Conservation (phyloP, 768 basidiomycete genomes). For the Panaeolus cyanescens region DNA sequence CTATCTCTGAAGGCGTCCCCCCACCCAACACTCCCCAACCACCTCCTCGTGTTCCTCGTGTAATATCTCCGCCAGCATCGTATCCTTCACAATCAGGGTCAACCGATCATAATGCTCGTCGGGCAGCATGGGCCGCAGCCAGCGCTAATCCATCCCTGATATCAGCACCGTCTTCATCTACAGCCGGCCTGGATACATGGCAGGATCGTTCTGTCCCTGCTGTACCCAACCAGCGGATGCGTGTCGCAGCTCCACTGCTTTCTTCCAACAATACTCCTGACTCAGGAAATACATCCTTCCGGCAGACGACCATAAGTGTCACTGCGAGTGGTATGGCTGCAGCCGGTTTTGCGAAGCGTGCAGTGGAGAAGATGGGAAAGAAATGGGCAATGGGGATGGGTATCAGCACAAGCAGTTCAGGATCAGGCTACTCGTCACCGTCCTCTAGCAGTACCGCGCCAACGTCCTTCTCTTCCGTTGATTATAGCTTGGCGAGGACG, state of each 20-base stretch:
- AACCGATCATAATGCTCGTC: slow-evolving; percentile 27
- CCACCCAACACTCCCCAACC: slow-evolving; percentile 24
- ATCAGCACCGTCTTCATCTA: slow-evolving; percentile 8
- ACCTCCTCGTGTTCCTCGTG: slow-evolving; percentile 12
- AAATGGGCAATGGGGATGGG: slow-evolving; percentile 52
- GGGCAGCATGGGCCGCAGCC: slow-evolving; percentile 46
- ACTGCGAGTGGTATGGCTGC: slow-evolving; percentile 69
- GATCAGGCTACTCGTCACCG: slow-evolving; percentile 44
- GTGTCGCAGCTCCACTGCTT: slow-evolving; percentile 17
- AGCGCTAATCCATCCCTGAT: slow-evolving; percentile 13
- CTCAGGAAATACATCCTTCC: slow-evolving; percentile 29
- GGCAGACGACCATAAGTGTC: slow-evolving; percentile 72
- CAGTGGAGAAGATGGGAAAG: slow-evolving; percentile 76
- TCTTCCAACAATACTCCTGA: slow-evolving; percentile 18
- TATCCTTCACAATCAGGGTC: slow-evolving; percentile 5
- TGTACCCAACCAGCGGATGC: slow-evolving; percentile 4
- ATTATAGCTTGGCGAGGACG: slow-evolving; percentile 36
- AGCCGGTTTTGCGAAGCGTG: slow-evolving; percentile 73
- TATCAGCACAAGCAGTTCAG: slow-evolving; percentile 30
- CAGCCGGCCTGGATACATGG: slow-evolving; percentile 8
- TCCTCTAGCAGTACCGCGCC: slow-evolving; percentile 44
- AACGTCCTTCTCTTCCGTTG: slow-evolving; percentile 35
- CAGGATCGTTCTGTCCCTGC: slow-evolving; percentile 21
- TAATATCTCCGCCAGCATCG: slow-evolving; percentile 7
- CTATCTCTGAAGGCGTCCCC: slow-evolving; percentile 34